A percentile compares a stretch with the other conserved stretches of the same genome.
Evolutionary conservation across 169 alveolate genomes (phyloP).

Genomic region (Plasmodium coatneyi): DNA sequence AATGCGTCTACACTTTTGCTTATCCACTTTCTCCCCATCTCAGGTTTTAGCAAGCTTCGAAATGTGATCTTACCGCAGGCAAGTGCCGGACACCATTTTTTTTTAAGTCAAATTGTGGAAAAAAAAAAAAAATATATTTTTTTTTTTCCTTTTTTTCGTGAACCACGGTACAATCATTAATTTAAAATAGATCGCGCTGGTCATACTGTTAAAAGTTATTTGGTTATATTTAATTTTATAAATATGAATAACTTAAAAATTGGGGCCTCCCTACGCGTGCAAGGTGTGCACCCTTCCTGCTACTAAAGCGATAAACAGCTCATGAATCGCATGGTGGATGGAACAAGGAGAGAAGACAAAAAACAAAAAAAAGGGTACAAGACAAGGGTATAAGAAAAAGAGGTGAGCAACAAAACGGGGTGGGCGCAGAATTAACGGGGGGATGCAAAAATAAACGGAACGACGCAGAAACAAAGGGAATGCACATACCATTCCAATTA

Average conservation of each 20-base stretch:
- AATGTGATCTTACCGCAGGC: not conserved
- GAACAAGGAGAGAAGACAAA: not conserved
- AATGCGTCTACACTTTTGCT: not conserved
- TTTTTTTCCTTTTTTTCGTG: not conserved
- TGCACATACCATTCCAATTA: not conserved
- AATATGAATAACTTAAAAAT: slow-evolving; percentile 4
- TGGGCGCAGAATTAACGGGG: not conserved
- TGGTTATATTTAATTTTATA: slow-evolving; percentile 19
- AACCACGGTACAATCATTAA: not conserved
- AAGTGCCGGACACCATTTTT: not conserved
- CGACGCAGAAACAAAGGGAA: not conserved
- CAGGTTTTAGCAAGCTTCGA: slow-evolving; percentile 42
- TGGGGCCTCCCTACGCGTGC: not conserved
- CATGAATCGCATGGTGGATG: not conserved
- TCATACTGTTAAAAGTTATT: not conserved
- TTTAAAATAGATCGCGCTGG: slow-evolving; percentile 5
- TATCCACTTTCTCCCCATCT: not conserved
- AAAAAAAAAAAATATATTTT: not conserved
- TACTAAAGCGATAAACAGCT: not conserved
- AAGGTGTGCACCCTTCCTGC: not conserved
- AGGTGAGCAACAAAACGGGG: not conserved
- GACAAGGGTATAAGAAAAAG: not conserved
- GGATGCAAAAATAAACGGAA: not conserved
- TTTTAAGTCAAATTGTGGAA: not conserved
- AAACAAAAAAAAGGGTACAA: no score